Conservation (phyloP, 371 early-diverging fungal species). For the Capillidium rhysosporum region DNA sequence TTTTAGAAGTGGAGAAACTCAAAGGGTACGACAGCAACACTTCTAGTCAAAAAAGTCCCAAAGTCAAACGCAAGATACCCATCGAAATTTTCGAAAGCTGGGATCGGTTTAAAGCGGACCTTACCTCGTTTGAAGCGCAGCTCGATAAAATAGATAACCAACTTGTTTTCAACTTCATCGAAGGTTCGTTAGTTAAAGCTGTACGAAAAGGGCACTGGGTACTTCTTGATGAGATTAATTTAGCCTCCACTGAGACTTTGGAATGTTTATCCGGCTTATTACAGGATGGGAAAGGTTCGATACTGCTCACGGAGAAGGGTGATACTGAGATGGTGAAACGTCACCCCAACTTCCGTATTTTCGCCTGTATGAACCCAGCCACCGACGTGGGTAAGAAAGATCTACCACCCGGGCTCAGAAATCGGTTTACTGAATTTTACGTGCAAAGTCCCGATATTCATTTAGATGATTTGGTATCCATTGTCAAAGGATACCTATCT, state of each 20-base stretch:
- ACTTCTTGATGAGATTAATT: conserved; percentile 97
- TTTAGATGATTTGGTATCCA: conserved; percentile 58
- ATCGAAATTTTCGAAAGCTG: conserved; percentile 24
- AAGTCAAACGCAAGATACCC: conserved; percentile 11
- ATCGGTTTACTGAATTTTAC: conserved; percentile 86
- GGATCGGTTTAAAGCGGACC: conserved; percentile 31
- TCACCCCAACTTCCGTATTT: conserved; percentile 91
- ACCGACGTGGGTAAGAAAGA: conserved; percentile 97
- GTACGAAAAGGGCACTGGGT: conserved; percentile 91
- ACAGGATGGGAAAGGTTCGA: conserved; percentile 57
- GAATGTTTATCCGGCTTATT: conserved; percentile 80
- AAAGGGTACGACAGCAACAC: conserved; percentile 11
- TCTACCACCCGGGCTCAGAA: conserved; percentile 77
- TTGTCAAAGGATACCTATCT: conserved; percentile 57
- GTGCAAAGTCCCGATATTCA: conserved; percentile 78
- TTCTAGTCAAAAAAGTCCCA: conserved; percentile 8
- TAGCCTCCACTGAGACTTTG: conserved; percentile 88
- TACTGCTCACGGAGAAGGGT: conserved; percentile 79
- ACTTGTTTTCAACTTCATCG: conserved; percentile 83
- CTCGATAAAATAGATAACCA: conserved; percentile 51
- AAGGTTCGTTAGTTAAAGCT: conserved; percentile 85
- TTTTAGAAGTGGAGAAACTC: conserved; percentile 15
- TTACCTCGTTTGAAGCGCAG: conserved; percentile 45
- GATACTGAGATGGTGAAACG: conserved; percentile 68
- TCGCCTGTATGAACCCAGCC: conserved; percentile 99